These are phyloP conservation scores for Epichloe bromicola DNA, from an alignment of 2,329 filamentous ascomycete genomes.

Conservation along the genomic window DNA sequence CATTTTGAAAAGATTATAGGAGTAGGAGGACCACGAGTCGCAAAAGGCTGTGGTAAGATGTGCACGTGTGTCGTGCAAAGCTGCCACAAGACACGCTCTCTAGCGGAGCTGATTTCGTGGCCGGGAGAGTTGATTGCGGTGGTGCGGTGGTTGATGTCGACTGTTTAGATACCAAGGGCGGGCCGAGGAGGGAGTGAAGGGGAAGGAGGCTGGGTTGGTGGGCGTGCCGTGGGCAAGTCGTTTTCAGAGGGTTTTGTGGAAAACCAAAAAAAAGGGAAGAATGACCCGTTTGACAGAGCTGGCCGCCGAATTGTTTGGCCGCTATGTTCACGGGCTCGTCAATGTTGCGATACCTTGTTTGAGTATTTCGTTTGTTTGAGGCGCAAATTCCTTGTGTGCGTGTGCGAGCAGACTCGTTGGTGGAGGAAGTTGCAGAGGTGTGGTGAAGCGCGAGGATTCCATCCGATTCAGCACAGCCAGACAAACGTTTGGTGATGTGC, in stretches of 20 bases:
- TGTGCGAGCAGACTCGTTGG: conserved; percentile 4
- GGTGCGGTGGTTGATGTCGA: neutral
- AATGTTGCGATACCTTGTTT: neutral
- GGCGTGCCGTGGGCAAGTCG: neutral
- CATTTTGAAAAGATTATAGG: conserved; percentile 21
- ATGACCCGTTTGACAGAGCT: neutral
- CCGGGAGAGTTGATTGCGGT: neutral
- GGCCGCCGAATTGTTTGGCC: neutral
- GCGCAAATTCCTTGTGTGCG: conserved; percentile 6
- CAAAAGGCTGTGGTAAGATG: conserved; percentile 2
- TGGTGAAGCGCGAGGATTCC: conserved; percentile 4
- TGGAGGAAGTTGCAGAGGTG: conserved; percentile 3
- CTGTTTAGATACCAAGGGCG: neutral
- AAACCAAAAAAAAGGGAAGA: neutral
- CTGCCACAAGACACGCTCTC: conserved; percentile 6
- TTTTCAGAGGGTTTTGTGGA: conserved; percentile 1
- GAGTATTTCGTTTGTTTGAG: conserved; percentile 4
- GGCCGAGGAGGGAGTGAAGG: neutral
- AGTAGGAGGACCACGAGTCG: conserved; percentile 11
- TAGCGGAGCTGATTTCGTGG: neutral
- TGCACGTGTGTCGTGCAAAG: conserved; percentile 11
- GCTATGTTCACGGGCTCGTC: neutral
- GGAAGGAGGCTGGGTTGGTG: conserved; percentile 1
- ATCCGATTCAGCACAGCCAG: neutral
- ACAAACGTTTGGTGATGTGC: conserved; percentile 16